A percentile compares a stretch with the other conserved stretches of the same genome.
Evolutionary conservation across 2,329 filamentous ascomycete species (phyloP).

Genomic region (Curvularia sp.): DNA sequence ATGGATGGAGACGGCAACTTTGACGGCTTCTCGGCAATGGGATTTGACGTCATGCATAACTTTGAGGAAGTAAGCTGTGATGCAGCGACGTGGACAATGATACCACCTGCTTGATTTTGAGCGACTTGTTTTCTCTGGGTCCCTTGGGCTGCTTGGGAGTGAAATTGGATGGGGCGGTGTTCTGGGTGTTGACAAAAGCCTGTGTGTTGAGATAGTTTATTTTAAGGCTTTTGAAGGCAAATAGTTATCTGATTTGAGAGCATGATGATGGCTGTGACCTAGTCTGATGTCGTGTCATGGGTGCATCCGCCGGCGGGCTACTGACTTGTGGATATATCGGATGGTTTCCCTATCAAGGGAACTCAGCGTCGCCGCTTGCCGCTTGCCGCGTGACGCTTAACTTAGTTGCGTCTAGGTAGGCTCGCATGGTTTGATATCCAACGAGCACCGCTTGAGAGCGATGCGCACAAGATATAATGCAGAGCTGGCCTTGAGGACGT

Average conservation of each 20-base stretch:
- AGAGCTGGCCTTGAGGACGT: slow-evolving; percentile 20
- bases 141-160: neutral
- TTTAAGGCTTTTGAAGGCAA: neutral
- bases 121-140: neutral
- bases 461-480: neutral
- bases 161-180: neutral
- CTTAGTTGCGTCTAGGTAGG: neutral
- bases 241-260: neutral
- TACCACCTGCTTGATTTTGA: slow-evolving; percentile 50
- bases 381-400: slow-evolving; percentile 1
- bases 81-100: slow-evolving; percentile 67
- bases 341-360: neutral
- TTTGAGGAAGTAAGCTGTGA: slow-evolving; percentile 83
- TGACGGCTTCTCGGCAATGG: slow-evolving; percentile 78
- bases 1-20: slow-evolving; percentile 74
- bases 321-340: slow-evolving; percentile 1
- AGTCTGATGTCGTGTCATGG: slow-evolving; percentile 10
- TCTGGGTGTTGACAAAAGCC: neutral
- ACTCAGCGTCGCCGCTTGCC: neutral
- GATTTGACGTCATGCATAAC: slow-evolving; percentile 77
- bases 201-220: neutral
- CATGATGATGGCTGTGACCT: neutral
- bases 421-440: neutral
- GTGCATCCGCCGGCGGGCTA: slow-evolving; percentile 11
- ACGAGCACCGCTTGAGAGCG: neutral